Percentiles rank a stretch among this genome's conserved stretches.
phyloP scores from a whole-genome alignment of 768 basidiomycete species.

The Boletus rubropictus region DNA sequence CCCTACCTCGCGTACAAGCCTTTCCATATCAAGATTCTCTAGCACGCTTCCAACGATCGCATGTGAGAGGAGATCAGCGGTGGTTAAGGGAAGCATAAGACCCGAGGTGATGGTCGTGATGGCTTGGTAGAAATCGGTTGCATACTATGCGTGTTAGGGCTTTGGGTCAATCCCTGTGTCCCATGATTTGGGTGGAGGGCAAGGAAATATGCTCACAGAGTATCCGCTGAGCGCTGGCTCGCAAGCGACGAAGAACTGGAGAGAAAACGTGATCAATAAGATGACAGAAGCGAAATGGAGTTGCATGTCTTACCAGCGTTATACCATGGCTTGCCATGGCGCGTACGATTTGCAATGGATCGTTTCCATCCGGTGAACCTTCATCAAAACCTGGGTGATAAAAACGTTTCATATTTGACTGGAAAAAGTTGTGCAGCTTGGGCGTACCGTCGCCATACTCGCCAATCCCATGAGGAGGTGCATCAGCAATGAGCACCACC shows the following conservation, averaged over 20 bases:
- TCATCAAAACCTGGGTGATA: slow-evolving; percentile 73
- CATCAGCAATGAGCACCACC: slow-evolving; percentile 95
- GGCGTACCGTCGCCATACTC: slow-evolving; percentile 89
- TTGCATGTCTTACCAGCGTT: slow-evolving; percentile 58
- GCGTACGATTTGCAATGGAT: slow-evolving; percentile 84
- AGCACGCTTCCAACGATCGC: slow-evolving; percentile 96
- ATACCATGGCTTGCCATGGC: slow-evolving; percentile 88
- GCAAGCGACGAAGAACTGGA: slow-evolving; percentile 97
- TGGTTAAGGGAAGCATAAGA: slow-evolving; percentile 92
- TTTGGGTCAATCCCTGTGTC: slow-evolving; percentile 4
- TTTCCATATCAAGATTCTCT: slow-evolving; percentile 98
- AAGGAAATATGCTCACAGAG: slow-evolving; percentile 47
- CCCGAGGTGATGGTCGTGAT: slow-evolving; percentile 91
- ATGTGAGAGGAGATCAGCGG: slow-evolving; percentile 88
- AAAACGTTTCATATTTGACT: slow-evolving; percentile 11
- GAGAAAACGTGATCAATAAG: slow-evolving; percentile 2
- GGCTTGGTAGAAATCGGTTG: slow-evolving; percentile 92
- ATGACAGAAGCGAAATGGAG: background rate
- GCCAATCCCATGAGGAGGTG: slow-evolving; percentile 95
- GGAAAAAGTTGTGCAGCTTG: background rate
- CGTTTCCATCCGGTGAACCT: slow-evolving; percentile 90
- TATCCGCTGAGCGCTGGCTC: slow-evolving; percentile 94
- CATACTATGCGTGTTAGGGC: slow-evolving; percentile 49
- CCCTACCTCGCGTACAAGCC: slow-evolving; percentile 91
- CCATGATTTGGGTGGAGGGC: slow-evolving; percentile 13